Conservation (phyloP, 192 early-diverging fungal species). For the Mortierella antarctica region DNA sequence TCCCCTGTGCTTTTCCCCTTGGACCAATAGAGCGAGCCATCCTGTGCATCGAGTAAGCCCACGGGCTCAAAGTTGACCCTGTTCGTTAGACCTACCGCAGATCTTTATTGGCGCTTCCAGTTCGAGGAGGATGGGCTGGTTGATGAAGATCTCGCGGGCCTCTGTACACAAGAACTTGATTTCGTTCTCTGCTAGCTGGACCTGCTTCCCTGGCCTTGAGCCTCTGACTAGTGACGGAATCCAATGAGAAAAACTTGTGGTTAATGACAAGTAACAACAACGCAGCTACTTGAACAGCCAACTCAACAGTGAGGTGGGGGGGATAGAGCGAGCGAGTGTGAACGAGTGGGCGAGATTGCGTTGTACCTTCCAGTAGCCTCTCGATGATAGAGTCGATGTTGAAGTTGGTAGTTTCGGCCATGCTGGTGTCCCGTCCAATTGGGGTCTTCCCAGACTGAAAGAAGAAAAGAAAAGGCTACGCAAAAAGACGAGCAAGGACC, state of each 20-base stretch:
- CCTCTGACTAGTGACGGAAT: slow-evolving; percentile 76
- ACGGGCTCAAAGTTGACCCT: too few species aligned
- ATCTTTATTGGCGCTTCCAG: slow-evolving; percentile 95
- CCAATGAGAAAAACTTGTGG: background rate
- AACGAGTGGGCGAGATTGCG: too few species aligned
- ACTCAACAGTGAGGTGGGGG: background rate
- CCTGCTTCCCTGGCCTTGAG: slow-evolving; percentile 93
- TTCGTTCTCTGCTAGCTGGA: slow-evolving; percentile 93
- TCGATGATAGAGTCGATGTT: slow-evolving; percentile 19
- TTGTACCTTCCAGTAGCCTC: slow-evolving; percentile 25
- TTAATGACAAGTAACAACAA: background rate
- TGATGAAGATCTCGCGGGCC: slow-evolving; percentile 92
- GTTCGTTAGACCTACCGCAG: slow-evolving; percentile 71
- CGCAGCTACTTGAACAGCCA: too few species aligned
- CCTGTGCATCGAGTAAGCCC: too few species aligned
- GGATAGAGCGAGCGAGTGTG: too few species aligned
- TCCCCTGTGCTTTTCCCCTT: background rate
- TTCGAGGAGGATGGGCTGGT: slow-evolving; percentile 90
- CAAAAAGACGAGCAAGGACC: background rate
- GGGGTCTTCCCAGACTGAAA: too few species aligned
- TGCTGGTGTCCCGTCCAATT: background rate
- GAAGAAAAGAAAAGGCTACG: background rate
- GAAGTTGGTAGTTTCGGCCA: slow-evolving; percentile 10
- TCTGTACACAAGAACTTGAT: slow-evolving; percentile 93
- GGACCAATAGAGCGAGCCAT: too few species aligned